Percentiles rank a stretch among this genome's conserved stretches.
Evolutionary conservation across 805 yeast species (phyloP).

Genomic region (Blastobotrys chiropterorum): DNA sequence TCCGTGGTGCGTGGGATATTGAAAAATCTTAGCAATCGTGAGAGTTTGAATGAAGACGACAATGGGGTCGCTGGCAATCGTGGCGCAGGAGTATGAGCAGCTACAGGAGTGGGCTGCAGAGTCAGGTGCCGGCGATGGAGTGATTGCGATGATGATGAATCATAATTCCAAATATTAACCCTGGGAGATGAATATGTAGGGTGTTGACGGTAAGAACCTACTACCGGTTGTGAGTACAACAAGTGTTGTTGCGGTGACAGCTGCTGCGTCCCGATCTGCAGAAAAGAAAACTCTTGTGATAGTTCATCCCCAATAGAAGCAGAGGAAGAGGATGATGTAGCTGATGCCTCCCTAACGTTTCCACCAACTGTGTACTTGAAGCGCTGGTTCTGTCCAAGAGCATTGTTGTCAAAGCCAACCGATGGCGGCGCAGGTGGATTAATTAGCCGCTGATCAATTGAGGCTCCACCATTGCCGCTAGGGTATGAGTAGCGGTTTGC

Average conservation of each 20-base stretch:
- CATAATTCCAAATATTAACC: neutral
- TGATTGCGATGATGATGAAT: neutral
- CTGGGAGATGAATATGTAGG: neutral
- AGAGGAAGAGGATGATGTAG: neutral
- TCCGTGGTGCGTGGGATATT: slow-evolving; percentile 4
- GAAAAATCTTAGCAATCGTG: slow-evolving; percentile 7
- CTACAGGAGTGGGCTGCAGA: too few species aligned
- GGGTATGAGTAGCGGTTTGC: neutral
- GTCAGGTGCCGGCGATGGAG: too few species aligned
- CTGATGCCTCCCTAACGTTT: neutral
- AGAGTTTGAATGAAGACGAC: neutral
- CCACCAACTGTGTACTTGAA: neutral
- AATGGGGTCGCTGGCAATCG: too few species aligned
- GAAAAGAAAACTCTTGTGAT: slow-evolving; percentile 34
- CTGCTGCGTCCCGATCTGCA: slow-evolving; percentile 26
- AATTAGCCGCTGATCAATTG: neutral
- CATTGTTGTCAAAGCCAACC: neutral
- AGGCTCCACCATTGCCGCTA: too few species aligned
- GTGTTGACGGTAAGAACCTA: neutral
- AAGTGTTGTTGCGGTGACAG: neutral
- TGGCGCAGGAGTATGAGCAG: too few species aligned
- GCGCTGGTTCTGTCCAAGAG: neutral
- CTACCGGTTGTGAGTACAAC: too few species aligned
- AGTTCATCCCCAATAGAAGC: neutral
- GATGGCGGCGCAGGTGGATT: neutral